Evolutionary conservation across 2,329 filamentous ascomycete genomes (phyloP), one percentile per base, ranked within the genome.

Genomic region (Calonectria henricotiae): DNA sequence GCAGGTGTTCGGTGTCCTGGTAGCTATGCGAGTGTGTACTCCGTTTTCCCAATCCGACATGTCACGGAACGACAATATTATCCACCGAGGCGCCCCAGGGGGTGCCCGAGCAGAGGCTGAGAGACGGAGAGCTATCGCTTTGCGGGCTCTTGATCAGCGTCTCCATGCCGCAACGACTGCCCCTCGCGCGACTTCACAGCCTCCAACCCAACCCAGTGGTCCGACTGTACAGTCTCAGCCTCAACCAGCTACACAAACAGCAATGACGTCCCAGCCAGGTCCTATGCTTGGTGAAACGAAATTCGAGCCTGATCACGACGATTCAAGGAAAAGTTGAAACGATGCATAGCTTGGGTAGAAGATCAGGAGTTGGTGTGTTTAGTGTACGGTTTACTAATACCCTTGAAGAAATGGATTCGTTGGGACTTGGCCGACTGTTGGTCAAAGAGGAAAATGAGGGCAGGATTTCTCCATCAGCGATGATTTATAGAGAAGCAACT

Each of bases 91-190:
- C 25, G 88, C 86, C 5, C 91, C 89, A 12, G 88, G 91, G 13
- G 90, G 91, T 62, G 94, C 95, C 61, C 91, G 95, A 69, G 96
- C 96, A 61, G 96, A 98, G 82, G 96, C 96, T 0, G 96, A 98
- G 85, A 87, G 96, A 74, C 90, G 96, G 80, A 89, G 96, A 74
- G 95, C 95, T 0, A 85, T 99, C 74, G 96, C 96, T 1, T 87
- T 99, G 67, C 96, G 96, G 80, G 96, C 95, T 4, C 85, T 99
- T 65, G 96, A 99, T 82, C 95, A 98, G 84, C 89, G 96, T 73
- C 86, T 99, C 63, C 93, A 96, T 81, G 93, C 94, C n/a, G 94
- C 95, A 4, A 92, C 93, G 17, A 86, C 86, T 55, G 65, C 60
- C 23, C 39, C 69, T 49, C 74, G 71, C 41, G 67, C 69, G 63